Percentiles rank a stretch among this genome's conserved stretches.
phyloP scores from a whole-genome alignment of 2,329 filamentous ascomycete genomes.

The Colletotrichum chrysophilum region DNA sequence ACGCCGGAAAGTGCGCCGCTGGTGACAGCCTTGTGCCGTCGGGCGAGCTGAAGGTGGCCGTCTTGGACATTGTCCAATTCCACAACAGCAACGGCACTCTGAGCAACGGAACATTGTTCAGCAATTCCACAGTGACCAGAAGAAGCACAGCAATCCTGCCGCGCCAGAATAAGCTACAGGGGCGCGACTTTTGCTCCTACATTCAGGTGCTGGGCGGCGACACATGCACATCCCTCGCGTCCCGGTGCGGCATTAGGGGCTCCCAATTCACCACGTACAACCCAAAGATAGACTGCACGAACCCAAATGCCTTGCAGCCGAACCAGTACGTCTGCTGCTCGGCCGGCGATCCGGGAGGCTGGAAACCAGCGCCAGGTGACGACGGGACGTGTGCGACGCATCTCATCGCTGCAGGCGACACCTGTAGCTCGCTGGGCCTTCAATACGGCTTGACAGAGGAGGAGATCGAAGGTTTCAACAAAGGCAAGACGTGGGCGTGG shows the following conservation, averaged over 20 bases:
- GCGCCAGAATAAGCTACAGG: background rate
- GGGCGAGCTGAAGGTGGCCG: background rate
- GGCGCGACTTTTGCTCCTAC: background rate
- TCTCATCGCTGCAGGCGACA: background rate
- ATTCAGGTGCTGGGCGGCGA: background rate
- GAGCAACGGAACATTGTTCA: background rate
- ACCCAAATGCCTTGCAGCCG: background rate
- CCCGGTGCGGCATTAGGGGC: background rate
- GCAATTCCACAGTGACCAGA: background rate
- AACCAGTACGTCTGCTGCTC: background rate
- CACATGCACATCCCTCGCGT: background rate
- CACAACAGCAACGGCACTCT: background rate
- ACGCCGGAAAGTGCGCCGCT: too few relatives aligned
- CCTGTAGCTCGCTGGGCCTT: background rate
- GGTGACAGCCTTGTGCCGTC: too few relatives aligned
- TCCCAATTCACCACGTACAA: background rate
- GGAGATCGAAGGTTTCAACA: background rate
- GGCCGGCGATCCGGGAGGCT: background rate
- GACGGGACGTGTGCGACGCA: background rate
- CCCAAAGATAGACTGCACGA: background rate
- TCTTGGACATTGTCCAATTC: background rate
- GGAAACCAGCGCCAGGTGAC: background rate
- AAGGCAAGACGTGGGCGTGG: slow-evolving; percentile 6
- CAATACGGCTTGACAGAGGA: background rate
- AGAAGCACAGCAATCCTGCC: background rate